Base-by-base conservation (phyloP, 768 basidiomycete genomes). In the Neoboletus magnificus region DNA sequence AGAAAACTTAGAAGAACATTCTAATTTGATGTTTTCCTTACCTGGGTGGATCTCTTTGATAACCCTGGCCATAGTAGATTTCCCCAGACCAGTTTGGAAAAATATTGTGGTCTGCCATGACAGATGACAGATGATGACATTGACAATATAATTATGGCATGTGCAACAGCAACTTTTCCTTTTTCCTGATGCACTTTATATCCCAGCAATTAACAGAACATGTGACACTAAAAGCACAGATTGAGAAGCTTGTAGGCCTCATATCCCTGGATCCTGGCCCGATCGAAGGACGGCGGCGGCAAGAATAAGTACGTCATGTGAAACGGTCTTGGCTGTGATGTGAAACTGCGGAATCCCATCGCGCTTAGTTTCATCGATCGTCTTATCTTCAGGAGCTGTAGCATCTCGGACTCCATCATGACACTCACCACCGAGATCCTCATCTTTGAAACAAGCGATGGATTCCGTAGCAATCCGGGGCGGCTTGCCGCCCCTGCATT, bases 341-440 rank as follows among this genome's bases (percentile, higher is more conserved):
- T 23, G 20, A 33, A 22, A 22, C 5, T 6, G 9, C 27, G 36
- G 15, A 7, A 18, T 13, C 9, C 9, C 42, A 5, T 7, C 27
- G 13, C 7, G 18, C 36, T 37, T 37, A n/a, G 18, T 3, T 16
- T 12, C 9, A 13, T 9, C 41, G 20, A 16, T 33, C 46, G 15
- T 22, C 10, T 29, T 20, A 18, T 25, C 49, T 22, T 8, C 39
- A 30, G 12, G 30, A 22, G 27, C n/a, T 40, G 20, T 37, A 41
- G 9, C 29, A 22, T 44, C 22, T 30, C 33, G 8, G n/a, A 29
- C 5, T 37, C 23, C 22, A 32, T 16, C 30, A 65, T 64, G 63
- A 4, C 56, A 30, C 40, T 45, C 46, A 69, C 65, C 15, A 68
- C 65, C 16, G 66, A 68, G 32, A 10, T 68, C 20, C 9, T 67